Base-by-base conservation (phyloP, 192 early-diverging fungal genomes). In the Coemansia sp. region DNA sequence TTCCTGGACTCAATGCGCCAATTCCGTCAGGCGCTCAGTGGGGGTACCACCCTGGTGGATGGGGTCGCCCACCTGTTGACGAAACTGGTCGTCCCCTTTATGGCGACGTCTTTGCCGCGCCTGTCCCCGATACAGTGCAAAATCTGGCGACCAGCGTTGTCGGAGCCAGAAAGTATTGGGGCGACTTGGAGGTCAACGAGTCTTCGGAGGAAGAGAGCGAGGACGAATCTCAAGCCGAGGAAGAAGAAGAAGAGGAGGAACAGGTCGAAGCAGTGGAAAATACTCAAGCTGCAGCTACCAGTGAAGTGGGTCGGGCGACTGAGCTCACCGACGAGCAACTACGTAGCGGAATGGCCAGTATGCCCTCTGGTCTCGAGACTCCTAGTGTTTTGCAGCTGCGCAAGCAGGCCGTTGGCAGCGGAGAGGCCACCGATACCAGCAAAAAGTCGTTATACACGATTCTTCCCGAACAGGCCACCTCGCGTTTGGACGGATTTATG, bases 21-120 rank as follows among this genome's bases (percentile, higher is more conserved):
- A 98, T 99, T 72, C 97, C 97, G 6, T 87, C 89, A 38, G 97
- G 96, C 9, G 97, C 95, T n/a, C 93, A 96, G 71, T 99, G 96
- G 97, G 97, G 97, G 20, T 99, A 92, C 74, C 97, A 98, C 70
- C 96, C 97, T 4, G 97, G 97, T 64, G 96, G 95, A 57, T 95
- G 93, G 93, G 93, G 93, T 12, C 87, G 88, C 70, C 91, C 93
- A 40, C 93, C 93, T 11, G 90, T 95, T 3, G 92, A 95, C 70
- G 91, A 94, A 80, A 91, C 89, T 65, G 93, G 93, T 50, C 88
- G 94, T 38, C 96, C 96, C 9, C 86, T 99, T 9, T 99, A 96
- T 69, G 97, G 97, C 9, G 95, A 99, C 78, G 96, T 99, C 11
- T 98, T 96, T 87, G 93, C 93, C 6, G 86, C 87, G 0, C 65